Base-by-base conservation (phyloP, 2,329 filamentous ascomycete species). In the Neonectria ditissima region DNA sequence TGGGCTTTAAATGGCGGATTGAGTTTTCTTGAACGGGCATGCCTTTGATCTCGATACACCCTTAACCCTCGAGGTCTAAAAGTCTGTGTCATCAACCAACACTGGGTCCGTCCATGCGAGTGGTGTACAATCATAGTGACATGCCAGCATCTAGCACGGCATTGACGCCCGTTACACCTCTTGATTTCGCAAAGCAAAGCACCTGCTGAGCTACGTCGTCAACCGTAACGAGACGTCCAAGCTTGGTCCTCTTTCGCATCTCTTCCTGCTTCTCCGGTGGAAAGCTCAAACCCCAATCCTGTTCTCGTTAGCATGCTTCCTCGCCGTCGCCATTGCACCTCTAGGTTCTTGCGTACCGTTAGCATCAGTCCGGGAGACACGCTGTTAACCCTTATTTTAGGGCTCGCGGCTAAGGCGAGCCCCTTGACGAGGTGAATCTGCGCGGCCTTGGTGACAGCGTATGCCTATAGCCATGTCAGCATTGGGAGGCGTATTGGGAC, bases 361-460 rank as follows among this genome's bases (percentile, higher is more conserved):
- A 84, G 69, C 62, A 86, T 71, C 14, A 88, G 66, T 0, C 87
- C 87, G 0, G 87, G 87, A 4, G 82, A 84, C 0, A 89, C 84
- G 45, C 79, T 82, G 65, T 90, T 90, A 6, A 89, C 86, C n/a
- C 87, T 74, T 22, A 90, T 85, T 45, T 81, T 82, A 0, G 87
- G 86, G 1, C 82, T 83, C 11, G 83, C 82, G 62, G 86, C 84
- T 5, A 80, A 72, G 1, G 87, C 87, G 32, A 89, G 77, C 9
- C 80, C 81, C 68, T 86, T 88, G 16, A 82, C 80, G 4, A 90
- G 80, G 71, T 89, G 87, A 39, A 89, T 79, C 62, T 90, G 87
- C 11, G 92, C 92, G 1, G 92, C 87, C 76, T 96, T 96, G 39
- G 91, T 92, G 18, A 94, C 90, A 0, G 89, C 83, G 73, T 96